A percentile compares a stretch with the other conserved stretches of the same genome.
Conservation (phyloP, 768 basidiomycete species). For the Tulasnella calospora region DNA sequence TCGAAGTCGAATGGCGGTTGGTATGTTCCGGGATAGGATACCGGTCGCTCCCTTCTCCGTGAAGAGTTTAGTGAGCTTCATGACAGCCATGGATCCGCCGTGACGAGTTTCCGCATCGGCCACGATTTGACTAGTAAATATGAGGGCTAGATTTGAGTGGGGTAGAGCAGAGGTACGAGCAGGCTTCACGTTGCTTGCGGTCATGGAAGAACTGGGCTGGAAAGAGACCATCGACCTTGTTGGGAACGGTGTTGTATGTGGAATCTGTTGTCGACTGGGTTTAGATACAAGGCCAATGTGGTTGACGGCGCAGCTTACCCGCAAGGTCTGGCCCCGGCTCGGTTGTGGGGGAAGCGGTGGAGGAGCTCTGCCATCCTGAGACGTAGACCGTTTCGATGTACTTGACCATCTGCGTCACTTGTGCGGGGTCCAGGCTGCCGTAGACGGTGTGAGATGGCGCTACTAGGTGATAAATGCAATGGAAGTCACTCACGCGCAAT, state of each 20-base stretch:
- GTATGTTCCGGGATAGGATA: conserved; percentile 91
- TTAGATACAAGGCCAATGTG: neutral
- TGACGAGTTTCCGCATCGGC: conserved; percentile 98
- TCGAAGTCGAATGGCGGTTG: conserved; percentile 97
- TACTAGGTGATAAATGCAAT: neutral
- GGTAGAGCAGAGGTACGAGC: conserved; percentile 61
- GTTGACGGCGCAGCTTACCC: conserved; percentile 45
- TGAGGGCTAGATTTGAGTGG: conserved; percentile 64
- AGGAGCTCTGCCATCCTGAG: conserved; percentile 63
- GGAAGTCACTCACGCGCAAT: conserved; percentile 82
- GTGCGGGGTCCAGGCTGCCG: conserved; percentile 89
- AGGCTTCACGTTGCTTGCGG: conserved; percentile 85
- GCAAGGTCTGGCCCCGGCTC: conserved; percentile 99
- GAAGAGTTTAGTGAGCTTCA: too few species aligned
- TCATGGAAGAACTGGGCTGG: conserved; percentile 99
- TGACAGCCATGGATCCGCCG: too few species aligned
- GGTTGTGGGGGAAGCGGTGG: conserved; percentile 87
- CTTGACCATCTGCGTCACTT: conserved; percentile 95
- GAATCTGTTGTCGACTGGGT: conserved; percentile 56
- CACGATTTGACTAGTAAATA: conserved; percentile 89
- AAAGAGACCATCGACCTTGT: conserved; percentile 98
- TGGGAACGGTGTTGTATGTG: conserved; percentile 96
- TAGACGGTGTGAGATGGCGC: neutral
- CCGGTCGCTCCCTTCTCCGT: too few species aligned
- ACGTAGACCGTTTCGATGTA: conserved; percentile 98